A percentile compares a stretch with the other conserved stretches of the same genome.
These are phyloP conservation scores for Mortierella sp. DNA, from an alignment of 371 early-diverging fungal genomes.

Conservation along the genomic window DNA sequence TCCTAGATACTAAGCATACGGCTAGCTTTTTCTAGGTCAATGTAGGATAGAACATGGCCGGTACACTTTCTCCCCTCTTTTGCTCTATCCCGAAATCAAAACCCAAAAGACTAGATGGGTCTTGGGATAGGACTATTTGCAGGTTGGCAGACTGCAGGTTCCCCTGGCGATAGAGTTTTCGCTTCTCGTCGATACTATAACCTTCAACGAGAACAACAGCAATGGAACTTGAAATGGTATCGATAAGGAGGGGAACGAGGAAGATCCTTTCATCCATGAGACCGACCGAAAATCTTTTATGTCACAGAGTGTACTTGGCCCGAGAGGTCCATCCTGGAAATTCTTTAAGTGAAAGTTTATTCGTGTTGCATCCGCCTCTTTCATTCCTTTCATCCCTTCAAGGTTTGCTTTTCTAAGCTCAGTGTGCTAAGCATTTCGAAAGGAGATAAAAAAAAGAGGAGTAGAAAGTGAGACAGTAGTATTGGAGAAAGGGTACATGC, in stretches of 20 bases:
- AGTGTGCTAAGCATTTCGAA: not conserved
- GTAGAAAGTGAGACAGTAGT: not conserved
- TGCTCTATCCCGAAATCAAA: not conserved
- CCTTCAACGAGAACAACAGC: not conserved
- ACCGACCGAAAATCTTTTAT: constrained; percentile 5
- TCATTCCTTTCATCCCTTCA: not conserved
- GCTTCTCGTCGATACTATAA: not conserved
- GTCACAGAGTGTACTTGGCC: not conserved
- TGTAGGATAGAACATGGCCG: too few species aligned
- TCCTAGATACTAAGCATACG: not conserved
- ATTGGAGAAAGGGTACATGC: not conserved
- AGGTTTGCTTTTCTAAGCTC: not conserved
- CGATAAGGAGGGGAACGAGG: not conserved
- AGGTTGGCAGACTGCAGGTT: not conserved
- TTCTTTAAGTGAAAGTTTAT: not conserved
- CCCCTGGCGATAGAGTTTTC: not conserved
- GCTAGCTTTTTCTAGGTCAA: not conserved
- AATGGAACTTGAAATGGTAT: not conserved
- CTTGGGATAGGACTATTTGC: not conserved
- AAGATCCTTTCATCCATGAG: not conserved
- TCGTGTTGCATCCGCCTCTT: not conserved
- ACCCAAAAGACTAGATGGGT: not conserved
- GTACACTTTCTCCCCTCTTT: not conserved
- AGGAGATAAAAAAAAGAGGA: not conserved
- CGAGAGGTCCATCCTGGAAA: not conserved